Base-by-base conservation (phyloP, 352 stramenopile species). In the Phytopythium ostracodes region DNA sequence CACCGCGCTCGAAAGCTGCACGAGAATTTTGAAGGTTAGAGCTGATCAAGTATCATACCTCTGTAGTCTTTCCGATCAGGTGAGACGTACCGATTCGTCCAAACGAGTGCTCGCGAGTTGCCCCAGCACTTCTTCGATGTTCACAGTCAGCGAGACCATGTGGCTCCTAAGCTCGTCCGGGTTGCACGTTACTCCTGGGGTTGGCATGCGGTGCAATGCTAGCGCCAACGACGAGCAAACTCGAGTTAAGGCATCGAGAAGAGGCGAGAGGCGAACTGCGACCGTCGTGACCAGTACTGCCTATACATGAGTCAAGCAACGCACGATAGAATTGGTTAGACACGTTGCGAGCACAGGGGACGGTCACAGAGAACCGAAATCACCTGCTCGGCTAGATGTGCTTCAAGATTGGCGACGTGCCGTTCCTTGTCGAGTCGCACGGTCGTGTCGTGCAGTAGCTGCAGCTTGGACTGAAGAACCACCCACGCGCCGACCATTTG, bases 401-500 rank as follows among this genome's bases (percentile, higher is more conserved):
- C 38, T 27, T 88, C 69, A 4, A 79, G 17, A 1, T 54, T 36
- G 8, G 63, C 43, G 0, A 65, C 52, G 31, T 83, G 68, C 22
- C 64, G 44, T 51, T 89, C 76, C 0, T 66, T 64, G 42, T 88
- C 74, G 12, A 87, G 55, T 15, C 65, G 67, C 29, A 83, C 53
- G 6, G 59, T 65, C 46, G 66, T 73, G 38, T 84, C 67, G n/a
- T 87, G 73, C 20, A 86, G 47, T 0, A 83, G 62, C 38, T 81
- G 66, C 2, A 88, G 49, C 56, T 88, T 89, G 3, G 74, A 75
- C 35, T 84, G 74, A 11, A 88, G 61, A 14, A 79, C 47, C 2
- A 63, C 57, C 74, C 73, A 88, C 1, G 68, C 67, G 1, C 64
- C 67, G 2, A 84, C 24, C 17, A 87, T 68, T 69, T 89, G 77